phyloP scores from a whole-genome alignment of 768 basidiomycete genomes.

The Infundibulicybe gibba region DNA sequence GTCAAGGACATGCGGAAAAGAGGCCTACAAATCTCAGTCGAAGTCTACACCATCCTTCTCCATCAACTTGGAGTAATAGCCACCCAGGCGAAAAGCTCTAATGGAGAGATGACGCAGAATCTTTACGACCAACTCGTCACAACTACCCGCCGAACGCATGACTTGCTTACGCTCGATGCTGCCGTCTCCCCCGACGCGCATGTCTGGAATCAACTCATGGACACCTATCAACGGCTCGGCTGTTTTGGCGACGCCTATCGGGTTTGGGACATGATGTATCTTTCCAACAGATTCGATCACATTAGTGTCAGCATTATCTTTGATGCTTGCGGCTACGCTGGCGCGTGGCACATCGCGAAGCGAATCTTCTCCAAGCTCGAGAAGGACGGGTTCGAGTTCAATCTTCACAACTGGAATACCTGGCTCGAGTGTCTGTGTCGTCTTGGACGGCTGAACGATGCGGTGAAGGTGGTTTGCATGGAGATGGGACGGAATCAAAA shows the following conservation, averaged over 20 bases:
- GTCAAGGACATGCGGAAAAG: conserved; percentile 75
- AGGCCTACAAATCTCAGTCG: conserved; percentile 51
- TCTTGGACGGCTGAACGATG: conserved; percentile 60
- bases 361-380: conserved; percentile 52
- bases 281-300: conserved; percentile 54
- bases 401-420: conserved; percentile 72
- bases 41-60: conserved; percentile 69
- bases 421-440: conserved; percentile 89
- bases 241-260: conserved; percentile 68
- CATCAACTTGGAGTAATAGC: conserved; percentile 49
- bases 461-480: conserved; percentile 55
- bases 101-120: conserved; percentile 10
- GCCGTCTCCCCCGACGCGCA: conserved; percentile 65
- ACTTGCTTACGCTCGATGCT: conserved; percentile 74
- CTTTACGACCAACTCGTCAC: conserved; percentile 33
- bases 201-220: conserved; percentile 85
- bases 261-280: conserved; percentile 75
- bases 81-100: conserved; percentile 19
- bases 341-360: conserved; percentile 45
- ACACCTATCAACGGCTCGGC: conserved; percentile 79
- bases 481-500: conserved; percentile 54
- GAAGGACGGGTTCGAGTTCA: conserved; percentile 47
- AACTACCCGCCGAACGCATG: conserved; percentile 65
- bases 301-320: conserved; percentile 78
- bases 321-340: conserved; percentile 74